Conservation (phyloP, 1,284 basidiomycete genomes). For the Kwoniella shivajii region DNA sequence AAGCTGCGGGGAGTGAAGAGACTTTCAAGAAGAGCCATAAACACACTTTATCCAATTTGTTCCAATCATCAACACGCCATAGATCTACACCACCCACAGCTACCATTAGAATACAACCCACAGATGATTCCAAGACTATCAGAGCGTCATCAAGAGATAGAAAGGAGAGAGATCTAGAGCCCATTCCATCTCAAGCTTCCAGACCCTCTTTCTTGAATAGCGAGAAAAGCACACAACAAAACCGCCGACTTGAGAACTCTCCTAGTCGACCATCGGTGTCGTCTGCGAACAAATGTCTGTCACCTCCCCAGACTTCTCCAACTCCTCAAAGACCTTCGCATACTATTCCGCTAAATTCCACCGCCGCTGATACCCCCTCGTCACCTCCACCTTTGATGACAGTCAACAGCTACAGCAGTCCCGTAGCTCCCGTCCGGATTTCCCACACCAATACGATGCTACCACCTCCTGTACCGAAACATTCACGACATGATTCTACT, state of each 20-base stretch:
- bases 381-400: background rate
- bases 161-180: too few species aligned
- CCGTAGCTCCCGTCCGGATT: background rate
- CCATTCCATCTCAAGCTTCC: background rate
- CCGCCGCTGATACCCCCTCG: background rate
- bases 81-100: background rate
- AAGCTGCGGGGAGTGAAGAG: background rate
- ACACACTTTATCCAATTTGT: conserved; percentile 22
- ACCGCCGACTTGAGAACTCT: background rate
- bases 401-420: background rate
- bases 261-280: background rate
- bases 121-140: background rate
- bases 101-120: background rate
- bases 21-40: conserved; percentile 12
- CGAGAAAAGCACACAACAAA: background rate
- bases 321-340: background rate
- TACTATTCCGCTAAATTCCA: background rate
- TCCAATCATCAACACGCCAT: conserved; percentile 11
- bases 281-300: too few species aligned
- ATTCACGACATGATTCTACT: conserved; percentile 16
- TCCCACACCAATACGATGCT: conserved; percentile 1
- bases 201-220: background rate
- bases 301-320: background rate
- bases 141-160: too few species aligned
- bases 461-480: conserved; percentile 9